Percentiles rank a stretch among this genome's conserved stretches.
Evolutionary conservation across 345 rosid species (phyloP).

Genomic region (Arabidopsis arenosa): DNA sequence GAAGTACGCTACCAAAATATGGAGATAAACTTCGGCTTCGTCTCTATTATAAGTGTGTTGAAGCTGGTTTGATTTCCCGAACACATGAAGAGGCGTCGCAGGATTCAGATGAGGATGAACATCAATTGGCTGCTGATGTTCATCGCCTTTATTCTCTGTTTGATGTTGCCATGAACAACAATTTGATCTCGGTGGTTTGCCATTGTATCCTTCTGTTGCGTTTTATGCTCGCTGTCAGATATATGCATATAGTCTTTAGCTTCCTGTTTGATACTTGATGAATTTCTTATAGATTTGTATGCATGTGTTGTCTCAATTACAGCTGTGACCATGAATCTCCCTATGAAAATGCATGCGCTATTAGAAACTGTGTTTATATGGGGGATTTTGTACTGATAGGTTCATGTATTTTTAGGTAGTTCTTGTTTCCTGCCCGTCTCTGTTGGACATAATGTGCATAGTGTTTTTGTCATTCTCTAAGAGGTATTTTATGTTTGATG

Average conservation of each 20-base stretch:
- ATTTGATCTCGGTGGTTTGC: conserved; percentile 80
- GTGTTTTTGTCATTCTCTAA: conserved; percentile 15
- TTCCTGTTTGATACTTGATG: conserved; percentile 14
- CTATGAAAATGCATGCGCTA: conserved; percentile 11
- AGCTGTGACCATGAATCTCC: conserved; percentile 3
- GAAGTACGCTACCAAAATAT: conserved; percentile 55
- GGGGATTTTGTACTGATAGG: not conserved
- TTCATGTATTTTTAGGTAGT: conserved; percentile 17
- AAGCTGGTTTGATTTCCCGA: conserved; percentile 79
- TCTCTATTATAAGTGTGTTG: conserved; percentile 78
- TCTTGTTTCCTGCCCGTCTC: not conserved
- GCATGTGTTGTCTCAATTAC: conserved; percentile 21
- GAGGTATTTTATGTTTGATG: conserved; percentile 8
- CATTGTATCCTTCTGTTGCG: conserved; percentile 77
- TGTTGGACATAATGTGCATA: conserved; percentile 16
- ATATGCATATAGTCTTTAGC: conserved; percentile 19
- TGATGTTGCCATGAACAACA: conserved; percentile 88
- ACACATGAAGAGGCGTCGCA: conserved; percentile 61
- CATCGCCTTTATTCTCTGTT: conserved; percentile 86
- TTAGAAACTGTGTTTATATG: conserved; percentile 10
- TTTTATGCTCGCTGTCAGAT: not conserved
- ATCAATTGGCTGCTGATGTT: conserved; percentile 69
- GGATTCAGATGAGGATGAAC: conserved; percentile 63
- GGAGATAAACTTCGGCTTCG: conserved; percentile 60
- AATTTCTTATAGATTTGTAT: conserved; percentile 13